Conservation (phyloP, 768 basidiomycete species). For the Mycena maculata region DNA sequence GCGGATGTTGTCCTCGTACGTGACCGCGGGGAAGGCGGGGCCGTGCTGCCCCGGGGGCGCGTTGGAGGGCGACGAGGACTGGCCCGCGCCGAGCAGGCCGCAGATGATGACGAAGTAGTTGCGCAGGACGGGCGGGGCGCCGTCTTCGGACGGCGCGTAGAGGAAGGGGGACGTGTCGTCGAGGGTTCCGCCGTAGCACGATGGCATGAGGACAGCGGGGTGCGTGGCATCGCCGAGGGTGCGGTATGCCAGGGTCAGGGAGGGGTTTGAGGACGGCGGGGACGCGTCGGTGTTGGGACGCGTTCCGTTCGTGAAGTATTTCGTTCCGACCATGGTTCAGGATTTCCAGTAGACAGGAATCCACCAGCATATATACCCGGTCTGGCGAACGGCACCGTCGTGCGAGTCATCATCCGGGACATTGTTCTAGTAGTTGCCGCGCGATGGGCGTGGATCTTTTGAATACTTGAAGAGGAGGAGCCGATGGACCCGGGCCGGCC, state of each 20-base stretch:
- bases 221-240: constrained; percentile 20
- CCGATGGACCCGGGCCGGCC: too few species aligned
- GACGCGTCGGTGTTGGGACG: constrained; percentile 13
- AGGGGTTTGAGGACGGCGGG: constrained; percentile 12
- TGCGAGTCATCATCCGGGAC: not conserved
- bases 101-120: constrained; percentile 27
- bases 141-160: constrained; percentile 15
- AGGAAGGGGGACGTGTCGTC: constrained; percentile 28
- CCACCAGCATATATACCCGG: too few species aligned
- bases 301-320: constrained; percentile 17
- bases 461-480: too few species aligned
- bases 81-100: constrained; percentile 27
- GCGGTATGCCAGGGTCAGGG: constrained; percentile 29
- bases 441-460: too few species aligned
- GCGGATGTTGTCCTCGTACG: constrained; percentile 32
- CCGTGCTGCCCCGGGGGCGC: constrained; percentile 9
- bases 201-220: constrained; percentile 27
- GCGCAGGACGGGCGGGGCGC: constrained; percentile 15
- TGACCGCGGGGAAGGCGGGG: constrained; percentile 22
- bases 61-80: constrained; percentile 33
- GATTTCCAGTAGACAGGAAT: too few species aligned
- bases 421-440: too few species aligned
- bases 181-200: constrained; percentile 26
- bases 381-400: not conserved
- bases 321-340: constrained; percentile 28